A percentile compares a stretch with the other conserved stretches of the same genome.
Conservation (phyloP, 345 rosid species). For the Arabis hirsuta region DNA sequence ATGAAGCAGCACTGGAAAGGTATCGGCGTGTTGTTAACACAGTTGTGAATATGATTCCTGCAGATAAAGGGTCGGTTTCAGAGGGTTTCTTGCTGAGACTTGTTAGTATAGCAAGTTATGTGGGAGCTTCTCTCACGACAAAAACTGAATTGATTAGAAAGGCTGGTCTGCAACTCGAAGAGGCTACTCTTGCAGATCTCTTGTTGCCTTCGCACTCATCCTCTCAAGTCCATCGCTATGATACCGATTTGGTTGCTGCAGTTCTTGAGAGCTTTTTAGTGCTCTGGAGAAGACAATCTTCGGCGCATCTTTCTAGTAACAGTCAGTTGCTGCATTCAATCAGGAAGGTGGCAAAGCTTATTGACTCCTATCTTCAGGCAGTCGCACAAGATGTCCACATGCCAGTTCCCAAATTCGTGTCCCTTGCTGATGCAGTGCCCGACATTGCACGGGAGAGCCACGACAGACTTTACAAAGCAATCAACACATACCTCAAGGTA, state of each 20-base stretch:
- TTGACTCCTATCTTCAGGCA: slow-evolving; percentile 80
- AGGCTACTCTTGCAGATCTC: slow-evolving; percentile 69
- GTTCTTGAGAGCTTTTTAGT: slow-evolving; percentile 66
- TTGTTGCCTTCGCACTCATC: slow-evolving; percentile 63
- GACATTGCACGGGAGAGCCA: slow-evolving; percentile 68
- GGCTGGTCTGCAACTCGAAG: slow-evolving; percentile 77
- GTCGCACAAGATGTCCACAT: slow-evolving; percentile 67
- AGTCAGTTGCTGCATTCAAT: slow-evolving; percentile 54
- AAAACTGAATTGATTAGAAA: slow-evolving; percentile 81
- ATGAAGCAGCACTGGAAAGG: slow-evolving; percentile 52
- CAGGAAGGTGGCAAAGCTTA: slow-evolving; percentile 68
- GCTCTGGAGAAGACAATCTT: slow-evolving; percentile 71
- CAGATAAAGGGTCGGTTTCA: slow-evolving; percentile 84
- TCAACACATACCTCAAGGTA: slow-evolving; percentile 91
- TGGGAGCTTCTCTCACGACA: slow-evolving; percentile 70
- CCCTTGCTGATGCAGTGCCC: slow-evolving; percentile 79
- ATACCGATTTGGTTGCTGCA: slow-evolving; percentile 69
- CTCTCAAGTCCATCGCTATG: slow-evolving; percentile 53
- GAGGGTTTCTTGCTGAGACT: slow-evolving; percentile 81
- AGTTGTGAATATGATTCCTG: slow-evolving; percentile 80
- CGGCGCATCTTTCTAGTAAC: slow-evolving; percentile 51
- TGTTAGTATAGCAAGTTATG: slow-evolving; percentile 65
- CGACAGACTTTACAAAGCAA: slow-evolving; percentile 86
- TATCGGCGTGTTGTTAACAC: slow-evolving; percentile 66
- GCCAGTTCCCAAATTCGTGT: slow-evolving; percentile 60